These are phyloP conservation scores for Lablab purpureus DNA, from an alignment of 306 rosid species.

Conservation along the genomic window DNA sequence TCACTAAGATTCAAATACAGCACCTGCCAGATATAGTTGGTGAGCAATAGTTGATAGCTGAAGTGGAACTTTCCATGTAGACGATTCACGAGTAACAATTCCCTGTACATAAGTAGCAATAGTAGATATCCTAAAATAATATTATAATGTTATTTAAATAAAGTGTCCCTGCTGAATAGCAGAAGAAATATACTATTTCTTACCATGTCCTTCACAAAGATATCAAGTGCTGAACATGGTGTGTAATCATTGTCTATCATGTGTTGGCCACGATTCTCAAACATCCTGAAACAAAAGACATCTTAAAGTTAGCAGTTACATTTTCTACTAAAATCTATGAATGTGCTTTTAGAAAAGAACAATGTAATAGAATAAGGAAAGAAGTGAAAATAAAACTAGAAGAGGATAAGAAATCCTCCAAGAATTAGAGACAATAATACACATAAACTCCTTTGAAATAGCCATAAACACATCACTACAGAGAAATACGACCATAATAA, in stretches of 20 bases:
- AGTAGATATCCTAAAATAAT: constrained; percentile 30
- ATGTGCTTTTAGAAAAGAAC: constrained; percentile 6
- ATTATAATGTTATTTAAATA: constrained; percentile 29
- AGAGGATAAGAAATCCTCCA: constrained; percentile 17
- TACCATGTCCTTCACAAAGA: constrained; percentile 97
- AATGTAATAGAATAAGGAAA: constrained; percentile 15
- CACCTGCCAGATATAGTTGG: constrained; percentile 89
- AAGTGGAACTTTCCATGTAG: constrained; percentile 78
- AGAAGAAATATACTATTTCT: constrained; percentile 42
- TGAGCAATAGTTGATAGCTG: constrained; percentile 78
- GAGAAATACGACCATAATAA: constrained; percentile 18
- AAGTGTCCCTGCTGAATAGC: constrained; percentile 36
- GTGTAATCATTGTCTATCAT: constrained; percentile 93
- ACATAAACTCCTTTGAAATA: constrained; percentile 29
- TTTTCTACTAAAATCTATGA: constrained; percentile 31
- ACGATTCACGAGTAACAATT: constrained; percentile 87
- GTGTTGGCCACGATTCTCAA: constrained; percentile 96
- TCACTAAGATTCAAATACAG: constrained; percentile 42
- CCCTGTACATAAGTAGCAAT: constrained; percentile 61
- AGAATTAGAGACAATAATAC: constrained; percentile 20
- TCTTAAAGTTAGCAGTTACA: constrained; percentile 34
- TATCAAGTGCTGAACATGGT: constrained; percentile 93
- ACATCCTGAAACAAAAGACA: constrained; percentile 70
- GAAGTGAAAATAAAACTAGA: constrained; percentile 7
- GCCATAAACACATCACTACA: constrained; percentile 28